phyloP scores from a whole-genome alignment of 129 eudicot species.

The Ambrosia trifida region DNA sequence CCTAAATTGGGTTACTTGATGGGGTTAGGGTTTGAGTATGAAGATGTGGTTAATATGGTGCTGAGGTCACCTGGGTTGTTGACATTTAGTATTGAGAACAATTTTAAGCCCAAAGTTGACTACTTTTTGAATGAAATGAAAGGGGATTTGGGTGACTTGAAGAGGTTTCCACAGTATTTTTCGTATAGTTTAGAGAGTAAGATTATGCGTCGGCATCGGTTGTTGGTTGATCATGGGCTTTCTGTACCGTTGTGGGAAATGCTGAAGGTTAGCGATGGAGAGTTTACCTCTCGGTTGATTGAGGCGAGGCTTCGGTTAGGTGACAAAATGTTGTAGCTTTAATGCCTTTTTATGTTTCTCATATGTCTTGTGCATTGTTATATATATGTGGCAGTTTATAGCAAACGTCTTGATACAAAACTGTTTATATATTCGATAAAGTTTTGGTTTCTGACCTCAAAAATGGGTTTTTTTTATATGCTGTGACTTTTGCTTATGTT shows the following conservation, averaged over 20 bases:
- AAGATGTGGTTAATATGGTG: slow-evolving; percentile 64
- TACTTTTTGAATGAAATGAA: slow-evolving; percentile 80
- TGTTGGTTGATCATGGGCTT: slow-evolving; percentile 25
- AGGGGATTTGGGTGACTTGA: slow-evolving; percentile 69
- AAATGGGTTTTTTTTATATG: too few species aligned
- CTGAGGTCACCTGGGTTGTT: slow-evolving; percentile 79
- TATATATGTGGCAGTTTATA: not conserved
- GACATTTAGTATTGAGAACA: slow-evolving; percentile 76
- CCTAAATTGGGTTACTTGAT: slow-evolving; percentile 68
- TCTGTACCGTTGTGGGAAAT: slow-evolving; percentile 56
- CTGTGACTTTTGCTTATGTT: too few species aligned
- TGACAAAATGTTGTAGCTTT: not conserved
- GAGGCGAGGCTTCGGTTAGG: slow-evolving; percentile 51
- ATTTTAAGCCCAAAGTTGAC: slow-evolving; percentile 67
- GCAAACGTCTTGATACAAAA: not conserved
- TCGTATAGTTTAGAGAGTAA: slow-evolving; percentile 82
- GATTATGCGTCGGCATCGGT: not conserved
- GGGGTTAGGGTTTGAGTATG: slow-evolving; percentile 59
- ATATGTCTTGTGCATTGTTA: not conserved
- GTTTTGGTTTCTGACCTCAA: too few species aligned
- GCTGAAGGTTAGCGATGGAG: slow-evolving; percentile 82
- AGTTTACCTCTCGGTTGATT: slow-evolving; percentile 61
- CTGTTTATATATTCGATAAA: too few species aligned
- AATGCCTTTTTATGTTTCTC: not conserved
- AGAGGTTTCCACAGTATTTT: slow-evolving; percentile 82